phyloP scores from a whole-genome alignment of 179 eudicot genomes.

The Carnegiea gigantea region DNA sequence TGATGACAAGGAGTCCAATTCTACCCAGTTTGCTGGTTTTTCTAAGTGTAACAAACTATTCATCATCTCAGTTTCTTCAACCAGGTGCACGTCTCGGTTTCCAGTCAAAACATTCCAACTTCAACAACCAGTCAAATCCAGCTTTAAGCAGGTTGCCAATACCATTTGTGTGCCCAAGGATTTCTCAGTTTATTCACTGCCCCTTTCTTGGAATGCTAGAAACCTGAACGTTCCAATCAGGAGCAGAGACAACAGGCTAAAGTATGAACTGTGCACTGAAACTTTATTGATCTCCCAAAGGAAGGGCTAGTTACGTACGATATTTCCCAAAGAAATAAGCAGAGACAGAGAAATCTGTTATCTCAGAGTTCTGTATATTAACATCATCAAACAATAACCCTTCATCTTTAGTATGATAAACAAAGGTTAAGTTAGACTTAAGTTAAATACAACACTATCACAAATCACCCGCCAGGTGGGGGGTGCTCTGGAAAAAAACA shows the following conservation, averaged over 20 bases:
- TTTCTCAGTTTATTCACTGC: not conserved
- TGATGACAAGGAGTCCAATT: not conserved
- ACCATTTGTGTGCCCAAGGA: not conserved
- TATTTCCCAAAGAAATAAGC: not conserved
- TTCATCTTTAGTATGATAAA: no score
- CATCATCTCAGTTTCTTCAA: not conserved
- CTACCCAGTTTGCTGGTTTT: not conserved
- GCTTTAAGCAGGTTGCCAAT: not conserved
- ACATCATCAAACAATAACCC: no score
- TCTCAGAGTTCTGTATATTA: not conserved
- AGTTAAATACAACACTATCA: no score
- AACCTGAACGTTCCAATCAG: not conserved
- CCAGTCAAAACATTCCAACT: no score
- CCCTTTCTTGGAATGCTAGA: not conserved
- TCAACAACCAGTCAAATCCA: not conserved
- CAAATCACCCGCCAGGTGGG: not conserved
- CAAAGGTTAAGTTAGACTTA: not conserved
- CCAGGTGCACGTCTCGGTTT: not conserved
- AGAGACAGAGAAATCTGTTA: not conserved
- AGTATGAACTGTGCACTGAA: not conserved
- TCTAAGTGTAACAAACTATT: not conserved
- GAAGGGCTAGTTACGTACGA: not conserved
- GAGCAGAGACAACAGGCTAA: not conserved
- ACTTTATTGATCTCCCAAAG: not conserved
- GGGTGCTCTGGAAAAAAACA: not conserved